These are phyloP conservation scores for Globisporangium heterothallicum DNA, from an alignment of 352 stramenopile genomes.

Conservation along the genomic window DNA sequence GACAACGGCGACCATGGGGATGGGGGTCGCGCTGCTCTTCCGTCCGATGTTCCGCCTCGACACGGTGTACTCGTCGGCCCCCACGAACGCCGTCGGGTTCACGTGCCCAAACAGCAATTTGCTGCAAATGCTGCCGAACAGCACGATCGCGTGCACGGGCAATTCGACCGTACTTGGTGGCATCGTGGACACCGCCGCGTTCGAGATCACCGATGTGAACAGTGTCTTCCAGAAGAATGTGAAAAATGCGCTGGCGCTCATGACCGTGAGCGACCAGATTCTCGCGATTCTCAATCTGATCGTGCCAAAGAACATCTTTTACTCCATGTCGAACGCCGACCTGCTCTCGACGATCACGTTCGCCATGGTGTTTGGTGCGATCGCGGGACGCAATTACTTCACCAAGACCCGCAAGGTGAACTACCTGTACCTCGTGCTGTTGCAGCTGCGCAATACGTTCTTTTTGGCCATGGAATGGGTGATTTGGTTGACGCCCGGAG, in stretches of 20 bases:
- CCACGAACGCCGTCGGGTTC: slow-evolving; percentile 36
- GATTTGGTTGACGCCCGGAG: slow-evolving; percentile 57
- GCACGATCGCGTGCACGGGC: slow-evolving; percentile 15
- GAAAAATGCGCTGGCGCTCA: slow-evolving; percentile 26
- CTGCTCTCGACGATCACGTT: slow-evolving; percentile 66
- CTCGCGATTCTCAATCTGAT: slow-evolving; percentile 50
- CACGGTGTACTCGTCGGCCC: slow-evolving; percentile 9
- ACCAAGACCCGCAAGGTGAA: slow-evolving; percentile 53
- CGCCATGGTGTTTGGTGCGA: slow-evolving; percentile 54
- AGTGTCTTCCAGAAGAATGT: slow-evolving; percentile 42
- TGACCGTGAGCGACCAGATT: slow-evolving; percentile 58
- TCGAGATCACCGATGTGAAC: slow-evolving; percentile 46
- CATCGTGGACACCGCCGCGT: slow-evolving; percentile 18
- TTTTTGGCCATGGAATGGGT: slow-evolving; percentile 68
- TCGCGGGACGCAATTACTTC: slow-evolving; percentile 54
- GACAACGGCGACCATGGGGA: slow-evolving; percentile 37
- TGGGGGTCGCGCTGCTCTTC: slow-evolving; percentile 52
- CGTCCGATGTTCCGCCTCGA: slow-evolving; percentile 44
- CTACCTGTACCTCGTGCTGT: slow-evolving; percentile 57
- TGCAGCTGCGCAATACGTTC: slow-evolving; percentile 70
- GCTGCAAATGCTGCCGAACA: slow-evolving; percentile 14
- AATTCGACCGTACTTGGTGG: slow-evolving; percentile 17
- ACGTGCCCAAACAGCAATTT: slow-evolving; percentile 41
- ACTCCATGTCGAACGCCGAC: slow-evolving; percentile 36
- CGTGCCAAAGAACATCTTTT: slow-evolving; percentile 64